A percentile compares a stretch with the other conserved stretches of the same genome.
Evolutionary conservation across 352 stramenopile species (phyloP).

Genomic region (Pythium graminicola): DNA sequence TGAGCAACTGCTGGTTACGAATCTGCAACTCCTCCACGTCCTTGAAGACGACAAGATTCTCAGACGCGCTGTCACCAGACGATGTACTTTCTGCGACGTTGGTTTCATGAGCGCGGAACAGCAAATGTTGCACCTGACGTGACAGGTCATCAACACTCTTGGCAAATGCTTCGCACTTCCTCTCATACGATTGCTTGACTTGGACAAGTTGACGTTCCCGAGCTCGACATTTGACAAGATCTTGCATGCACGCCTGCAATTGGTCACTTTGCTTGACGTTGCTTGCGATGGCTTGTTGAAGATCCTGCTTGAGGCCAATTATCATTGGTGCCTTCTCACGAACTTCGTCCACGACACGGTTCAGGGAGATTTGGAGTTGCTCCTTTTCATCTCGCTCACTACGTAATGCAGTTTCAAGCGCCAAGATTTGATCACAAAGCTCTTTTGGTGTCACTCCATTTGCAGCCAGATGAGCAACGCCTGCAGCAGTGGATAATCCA

Average conservation of each 20-base stretch:
- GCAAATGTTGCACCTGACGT: conserved; percentile 87
- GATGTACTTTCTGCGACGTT: conserved; percentile 11
- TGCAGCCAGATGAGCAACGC: conserved; percentile 54
- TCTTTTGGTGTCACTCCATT: conserved; percentile 81
- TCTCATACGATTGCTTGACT: conserved; percentile 60
- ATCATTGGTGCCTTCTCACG: conserved; percentile 89
- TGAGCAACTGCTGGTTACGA: conserved; percentile 89
- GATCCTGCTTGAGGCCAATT: conserved; percentile 83
- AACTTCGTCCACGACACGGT: conserved; percentile 91
- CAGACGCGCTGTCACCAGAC: conserved; percentile 32
- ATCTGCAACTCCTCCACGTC: conserved; percentile 86
- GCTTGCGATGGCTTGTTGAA: conserved; percentile 82
- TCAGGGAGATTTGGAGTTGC: conserved; percentile 86
- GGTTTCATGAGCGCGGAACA: conserved; percentile 69
- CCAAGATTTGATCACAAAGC: conserved; percentile 84
- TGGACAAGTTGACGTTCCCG: conserved; percentile 53
- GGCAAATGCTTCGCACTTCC: conserved; percentile 64
- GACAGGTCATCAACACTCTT: conserved; percentile 88
- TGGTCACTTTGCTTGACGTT: conserved; percentile 71
- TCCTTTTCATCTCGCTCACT: conserved; percentile 78
- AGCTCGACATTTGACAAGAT: conserved; percentile 63
- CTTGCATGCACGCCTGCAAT: conserved; percentile 53
- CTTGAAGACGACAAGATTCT: conserved; percentile 83
- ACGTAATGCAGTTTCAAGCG: conserved; percentile 80
- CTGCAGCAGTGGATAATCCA: conserved; percentile 52